These are phyloP conservation scores for Stagonosporopsis cucurbitacearum DNA, from an alignment of 2,329 filamentous ascomycete species.

Conservation along the genomic window DNA sequence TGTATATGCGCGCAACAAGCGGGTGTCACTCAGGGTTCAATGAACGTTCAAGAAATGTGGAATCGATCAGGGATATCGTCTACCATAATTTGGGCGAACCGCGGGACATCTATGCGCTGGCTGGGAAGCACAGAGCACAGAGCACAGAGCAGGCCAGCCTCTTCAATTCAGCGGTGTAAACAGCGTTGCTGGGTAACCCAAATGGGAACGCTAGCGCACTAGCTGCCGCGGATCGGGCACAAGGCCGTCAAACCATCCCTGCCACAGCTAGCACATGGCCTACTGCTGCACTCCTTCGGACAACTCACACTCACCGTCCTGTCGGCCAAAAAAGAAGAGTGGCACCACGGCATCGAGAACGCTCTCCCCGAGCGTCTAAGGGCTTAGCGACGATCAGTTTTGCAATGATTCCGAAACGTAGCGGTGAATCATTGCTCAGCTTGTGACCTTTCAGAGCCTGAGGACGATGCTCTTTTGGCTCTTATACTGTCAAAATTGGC, in stretches of 20 bases:
- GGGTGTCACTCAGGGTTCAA: conserved; percentile 27
- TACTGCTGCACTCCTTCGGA: conserved; percentile 15
- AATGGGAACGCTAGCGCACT: conserved; percentile 15
- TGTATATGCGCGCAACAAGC: not conserved
- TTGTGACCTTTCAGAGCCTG: conserved; percentile 13
- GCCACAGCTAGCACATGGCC: conserved; percentile 13
- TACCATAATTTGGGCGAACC: conserved; percentile 18
- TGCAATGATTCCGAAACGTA: conserved; percentile 7
- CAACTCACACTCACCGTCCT: conserved; percentile 19
- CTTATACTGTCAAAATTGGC: conserved; percentile 2
- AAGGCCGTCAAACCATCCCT: conserved; percentile 9
- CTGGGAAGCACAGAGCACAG: conserved; percentile 14
- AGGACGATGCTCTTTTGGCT: not conserved
- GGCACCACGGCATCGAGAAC: conserved; percentile 18
- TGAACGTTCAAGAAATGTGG: conserved; percentile 15
- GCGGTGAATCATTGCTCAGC: conserved; percentile 11
- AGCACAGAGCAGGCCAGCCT: conserved; percentile 6
- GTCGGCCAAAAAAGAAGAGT: conserved; percentile 10
- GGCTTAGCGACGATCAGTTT: conserved; percentile 1
- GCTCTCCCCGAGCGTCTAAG: conserved; percentile 1
- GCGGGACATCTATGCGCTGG: conserved; percentile 30
- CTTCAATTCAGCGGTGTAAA: conserved; percentile 7
- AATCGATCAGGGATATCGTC: conserved; percentile 16
- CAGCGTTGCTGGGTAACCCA: conserved; percentile 29
- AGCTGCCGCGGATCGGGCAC: conserved; percentile 1